A percentile compares a stretch with the other conserved stretches of the same genome.
These are phyloP conservation scores for Polyplosphaeria fusca DNA, from an alignment of 495 filamentous ascomycete species.

Conservation along the genomic window DNA sequence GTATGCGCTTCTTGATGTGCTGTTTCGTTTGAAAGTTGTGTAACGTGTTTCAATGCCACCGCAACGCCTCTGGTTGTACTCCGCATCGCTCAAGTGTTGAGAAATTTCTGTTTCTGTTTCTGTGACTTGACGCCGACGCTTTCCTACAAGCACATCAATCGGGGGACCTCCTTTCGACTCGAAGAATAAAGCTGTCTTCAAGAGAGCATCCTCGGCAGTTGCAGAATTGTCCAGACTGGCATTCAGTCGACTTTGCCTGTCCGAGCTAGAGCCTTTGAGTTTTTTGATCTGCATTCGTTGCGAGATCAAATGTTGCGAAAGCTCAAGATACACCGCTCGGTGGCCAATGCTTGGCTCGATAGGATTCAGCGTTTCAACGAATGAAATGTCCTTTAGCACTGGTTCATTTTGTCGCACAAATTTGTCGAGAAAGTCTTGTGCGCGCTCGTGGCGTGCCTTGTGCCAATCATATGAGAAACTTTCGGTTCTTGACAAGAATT, in stretches of 20 bases:
- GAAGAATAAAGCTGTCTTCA: constrained; percentile 24
- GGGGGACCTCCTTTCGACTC: constrained; percentile 3
- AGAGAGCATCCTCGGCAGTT: constrained; percentile 36
- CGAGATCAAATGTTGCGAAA: constrained; percentile 34
- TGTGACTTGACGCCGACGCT: constrained; percentile 19
- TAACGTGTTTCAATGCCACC: not conserved
- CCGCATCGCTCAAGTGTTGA: not conserved
- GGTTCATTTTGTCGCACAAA: constrained; percentile 39
- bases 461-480: constrained; percentile 31
- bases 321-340: constrained; percentile 32
- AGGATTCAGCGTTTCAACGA: constrained; percentile 25
- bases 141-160: constrained; percentile 1
- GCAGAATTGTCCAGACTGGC: constrained; percentile 12
- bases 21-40: not conserved
- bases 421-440: constrained; percentile 35
- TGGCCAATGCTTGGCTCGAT: constrained; percentile 30
- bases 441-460: constrained; percentile 24
- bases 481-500: constrained; percentile 32
- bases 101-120: constrained; percentile 1
- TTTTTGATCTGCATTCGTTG: constrained; percentile 35
- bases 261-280: constrained; percentile 17
- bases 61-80: not conserved
- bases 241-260: constrained; percentile 21
- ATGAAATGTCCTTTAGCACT: constrained; percentile 25
- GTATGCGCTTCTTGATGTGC: not conserved